Evolutionary conservation across 345 rosid species (phyloP), one percentile per base, ranked within the genome.

Genomic region (Salix purpurea): DNA sequence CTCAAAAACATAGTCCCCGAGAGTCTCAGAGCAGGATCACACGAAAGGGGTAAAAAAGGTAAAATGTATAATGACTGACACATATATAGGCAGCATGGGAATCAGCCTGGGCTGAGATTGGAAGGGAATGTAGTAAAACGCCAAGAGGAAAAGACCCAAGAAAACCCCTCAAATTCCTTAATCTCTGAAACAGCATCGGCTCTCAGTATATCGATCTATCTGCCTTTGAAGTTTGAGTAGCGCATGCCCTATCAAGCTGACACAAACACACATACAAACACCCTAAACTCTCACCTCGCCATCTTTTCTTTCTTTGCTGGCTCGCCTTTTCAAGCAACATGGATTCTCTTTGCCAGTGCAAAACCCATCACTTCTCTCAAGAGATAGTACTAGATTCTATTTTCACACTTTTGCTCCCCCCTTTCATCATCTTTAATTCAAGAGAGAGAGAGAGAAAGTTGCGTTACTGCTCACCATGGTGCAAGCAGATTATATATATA

Each of bases 321-420:
- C 87, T 85, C 90, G 26, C 75, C 88, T 87, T 88, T 88, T 88
- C 37, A 88, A 81, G 87, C 83, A 80, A 79, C 87, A 84, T 83
- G 86, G 89, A 88, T 79, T 86, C 84, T 79, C 89, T 75, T 84
- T 79, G 87, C 86, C 85, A 82, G 67, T 68, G 75, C 83, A 84
- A 82, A 66, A 82, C 87, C 89, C 86, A 80, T 85, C 88, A 74
- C 90, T 81, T 66, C 83, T 79, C 79, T 85, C 85, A 72, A 87
- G 83, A 79, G 86, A 86, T 80, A 73, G 89, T 78, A 81, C 84
- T 80, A 80, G 87, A 84, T 84, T 84, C 87, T 70, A 73, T 67
- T 76, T 73, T 74, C 74, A 56, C 37, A 54, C 75, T 73, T 69
- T 75, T 76, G 72, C 68, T 24, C 13, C 28, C 4, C 64, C 37